Conservation (phyloP, 2,329 filamentous ascomycete species). For the Drechslerella stenobrocha region DNA sequence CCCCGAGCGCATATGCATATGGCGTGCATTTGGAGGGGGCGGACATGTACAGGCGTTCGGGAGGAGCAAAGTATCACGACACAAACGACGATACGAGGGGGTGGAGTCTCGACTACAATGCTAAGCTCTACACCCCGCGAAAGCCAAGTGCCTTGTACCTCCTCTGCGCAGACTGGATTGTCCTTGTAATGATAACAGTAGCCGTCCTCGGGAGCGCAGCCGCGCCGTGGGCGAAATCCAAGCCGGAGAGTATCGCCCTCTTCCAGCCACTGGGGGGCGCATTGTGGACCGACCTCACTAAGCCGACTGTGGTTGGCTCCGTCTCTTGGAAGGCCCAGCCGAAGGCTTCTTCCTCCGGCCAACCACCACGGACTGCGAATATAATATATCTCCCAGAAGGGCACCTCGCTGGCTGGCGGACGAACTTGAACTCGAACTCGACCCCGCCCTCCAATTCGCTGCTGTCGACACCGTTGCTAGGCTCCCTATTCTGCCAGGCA, state of each 20-base stretch:
- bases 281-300: background rate
- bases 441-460: no score
- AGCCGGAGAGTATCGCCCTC: constrained; percentile 1
- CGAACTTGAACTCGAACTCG: no score
- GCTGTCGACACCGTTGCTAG: no score
- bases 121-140: background rate
- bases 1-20: no score
- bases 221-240: background rate
- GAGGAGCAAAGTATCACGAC: no score
- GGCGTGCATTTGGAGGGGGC: no score
- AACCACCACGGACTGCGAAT: background rate
- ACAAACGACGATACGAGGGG: no score
- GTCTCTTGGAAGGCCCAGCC: background rate
- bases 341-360: background rate
- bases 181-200: constrained; percentile 1
- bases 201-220: background rate
- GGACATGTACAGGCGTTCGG: no score
- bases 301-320: background rate
- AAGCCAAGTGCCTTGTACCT: background rate
- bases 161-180: background rate
- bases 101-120: no score
- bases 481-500: no score
- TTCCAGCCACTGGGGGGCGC: background rate
- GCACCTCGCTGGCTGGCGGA: no score
- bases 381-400: no score